These are phyloP conservation scores for Linderniella brevidens DNA, from an alignment of 257 asterid species.

Conservation along the genomic window DNA sequence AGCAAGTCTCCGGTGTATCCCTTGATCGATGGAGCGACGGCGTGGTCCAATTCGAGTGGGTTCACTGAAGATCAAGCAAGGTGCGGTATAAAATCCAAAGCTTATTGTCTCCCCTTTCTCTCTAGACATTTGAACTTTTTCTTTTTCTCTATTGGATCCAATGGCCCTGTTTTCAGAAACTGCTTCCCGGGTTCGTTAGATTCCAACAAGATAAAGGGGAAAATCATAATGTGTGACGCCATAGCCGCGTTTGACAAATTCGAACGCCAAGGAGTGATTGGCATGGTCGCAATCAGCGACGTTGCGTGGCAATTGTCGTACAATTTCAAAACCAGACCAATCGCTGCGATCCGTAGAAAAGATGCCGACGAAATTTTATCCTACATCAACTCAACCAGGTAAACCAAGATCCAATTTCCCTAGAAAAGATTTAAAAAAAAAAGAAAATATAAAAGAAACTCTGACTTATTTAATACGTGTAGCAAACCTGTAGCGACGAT, in stretches of 20 bases:
- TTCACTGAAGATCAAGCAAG: constrained; percentile 17
- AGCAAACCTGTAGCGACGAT: constrained; percentile 43
- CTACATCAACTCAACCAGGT: constrained; percentile 55
- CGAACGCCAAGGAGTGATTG: constrained; percentile 30
- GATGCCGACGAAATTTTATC: constrained; percentile 33
- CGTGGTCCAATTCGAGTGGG: constrained; percentile 12
- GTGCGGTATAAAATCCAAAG: constrained; percentile 12
- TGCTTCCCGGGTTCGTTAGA: constrained; percentile 39
- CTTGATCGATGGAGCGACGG: constrained; percentile 33
- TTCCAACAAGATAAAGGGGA: constrained; percentile 36
- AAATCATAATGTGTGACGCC: constrained; percentile 37
- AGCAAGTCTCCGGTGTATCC: constrained; percentile 40
- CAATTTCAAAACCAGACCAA: constrained; percentile 17
- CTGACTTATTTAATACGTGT: background rate
- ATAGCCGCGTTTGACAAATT: constrained; percentile 10
- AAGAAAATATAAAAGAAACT: too few relatives aligned
- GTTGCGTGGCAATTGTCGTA: constrained; percentile 20
- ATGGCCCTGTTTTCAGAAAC: constrained; percentile 19
- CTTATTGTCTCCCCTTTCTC: too few relatives aligned
- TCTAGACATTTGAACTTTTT: too few relatives aligned
- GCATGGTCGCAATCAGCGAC: constrained; percentile 29
- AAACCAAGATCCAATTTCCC: constrained; percentile 4
- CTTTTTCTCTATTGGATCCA: background rate
- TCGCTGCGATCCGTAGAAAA: constrained; percentile 20
- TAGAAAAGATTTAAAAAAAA: background rate